phyloP scores from a whole-genome alignment of 176 grass and related monocot genomes.

The Avena sativa region DNA sequence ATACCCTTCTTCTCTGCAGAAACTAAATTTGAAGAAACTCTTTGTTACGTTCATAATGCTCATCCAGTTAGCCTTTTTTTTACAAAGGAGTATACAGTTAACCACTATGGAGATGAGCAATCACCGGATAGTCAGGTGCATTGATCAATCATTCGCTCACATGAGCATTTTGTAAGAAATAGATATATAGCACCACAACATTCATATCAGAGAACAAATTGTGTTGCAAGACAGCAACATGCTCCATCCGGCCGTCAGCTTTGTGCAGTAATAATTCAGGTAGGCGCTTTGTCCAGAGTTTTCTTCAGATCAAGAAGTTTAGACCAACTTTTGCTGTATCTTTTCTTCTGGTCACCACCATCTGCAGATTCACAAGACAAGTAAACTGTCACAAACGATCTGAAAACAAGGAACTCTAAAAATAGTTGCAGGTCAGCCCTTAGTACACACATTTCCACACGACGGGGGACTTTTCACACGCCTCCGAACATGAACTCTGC shows the following conservation, averaged over 20 bases:
- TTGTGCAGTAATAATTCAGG: constrained; percentile 1
- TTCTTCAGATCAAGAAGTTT: constrained; percentile 74
- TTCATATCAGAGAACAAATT: neutral
- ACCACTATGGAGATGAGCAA: neutral
- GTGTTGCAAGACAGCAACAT: neutral
- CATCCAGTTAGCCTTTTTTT: too few species aligned
- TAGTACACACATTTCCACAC: constrained; percentile 60
- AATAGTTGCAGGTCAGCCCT: neutral
- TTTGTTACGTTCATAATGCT: neutral
- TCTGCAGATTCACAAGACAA: constrained; percentile 33
- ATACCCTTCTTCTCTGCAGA: neutral
- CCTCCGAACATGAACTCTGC: constrained; percentile 79
- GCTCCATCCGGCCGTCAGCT: neutral
- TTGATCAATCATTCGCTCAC: neutral
- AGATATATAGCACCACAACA: neutral
- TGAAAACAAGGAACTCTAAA: neutral
- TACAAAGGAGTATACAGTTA: constrained; percentile 1
- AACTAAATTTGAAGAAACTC: neutral
- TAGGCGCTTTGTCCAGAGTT: constrained; percentile 46
- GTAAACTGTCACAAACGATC: neutral
- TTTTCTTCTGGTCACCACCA: constrained; percentile 39
- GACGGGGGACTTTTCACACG: constrained; percentile 63
- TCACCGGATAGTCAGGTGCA: neutral
- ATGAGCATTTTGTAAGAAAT: neutral
- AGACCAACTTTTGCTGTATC: constrained; percentile 49